These are phyloP conservation scores for Diplodia intermedia DNA, from an alignment of 2,329 filamentous ascomycete genomes.

Conservation along the genomic window DNA sequence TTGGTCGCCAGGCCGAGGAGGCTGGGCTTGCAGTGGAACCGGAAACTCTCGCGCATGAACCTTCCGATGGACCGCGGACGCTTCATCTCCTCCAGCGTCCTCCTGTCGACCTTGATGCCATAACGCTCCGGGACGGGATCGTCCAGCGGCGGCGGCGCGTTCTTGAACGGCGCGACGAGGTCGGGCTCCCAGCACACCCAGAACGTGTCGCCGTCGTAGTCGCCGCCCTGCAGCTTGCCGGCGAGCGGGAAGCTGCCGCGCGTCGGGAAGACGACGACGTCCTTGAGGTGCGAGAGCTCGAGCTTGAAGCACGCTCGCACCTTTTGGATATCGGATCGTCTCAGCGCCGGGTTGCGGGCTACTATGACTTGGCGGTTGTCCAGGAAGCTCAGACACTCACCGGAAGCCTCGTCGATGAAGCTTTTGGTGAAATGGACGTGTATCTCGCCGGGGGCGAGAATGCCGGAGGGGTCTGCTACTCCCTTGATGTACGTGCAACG, in stretches of 20 bases:
- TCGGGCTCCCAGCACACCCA: conserved; percentile 77
- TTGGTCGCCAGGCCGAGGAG: conserved; percentile 70
- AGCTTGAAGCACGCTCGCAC: conserved; percentile 59
- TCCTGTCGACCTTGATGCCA: conserved; percentile 59
- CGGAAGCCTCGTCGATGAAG: conserved; percentile 63
- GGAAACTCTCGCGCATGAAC: conserved; percentile 63
- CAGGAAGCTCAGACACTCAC: conserved; percentile 58
- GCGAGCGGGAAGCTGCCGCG: conserved; percentile 69
- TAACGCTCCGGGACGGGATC: conserved; percentile 57
- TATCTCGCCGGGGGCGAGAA: conserved; percentile 69
- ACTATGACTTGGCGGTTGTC: conserved; percentile 68
- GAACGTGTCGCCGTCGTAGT: conserved; percentile 80
- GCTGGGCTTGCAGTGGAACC: conserved; percentile 63
- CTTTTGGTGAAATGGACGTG: conserved; percentile 70
- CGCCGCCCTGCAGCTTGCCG: conserved; percentile 75
- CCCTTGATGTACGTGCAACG: conserved; percentile 70
- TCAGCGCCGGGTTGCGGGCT: conserved; percentile 72
- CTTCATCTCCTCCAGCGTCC: conserved; percentile 56
- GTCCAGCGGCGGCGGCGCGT: conserved; percentile 59
- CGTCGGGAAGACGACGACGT: conserved; percentile 79
- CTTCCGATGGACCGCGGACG: conserved; percentile 45
- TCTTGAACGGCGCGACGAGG: conserved; percentile 71
- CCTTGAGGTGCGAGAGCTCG: conserved; percentile 70
- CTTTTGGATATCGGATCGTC: conserved; percentile 75
- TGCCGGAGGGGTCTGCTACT: conserved; percentile 69